Percentiles rank a stretch among this genome's conserved stretches.
Conservation (phyloP, 139 green algal genomes). For the Deuterostichococcus epilithicus region DNA sequence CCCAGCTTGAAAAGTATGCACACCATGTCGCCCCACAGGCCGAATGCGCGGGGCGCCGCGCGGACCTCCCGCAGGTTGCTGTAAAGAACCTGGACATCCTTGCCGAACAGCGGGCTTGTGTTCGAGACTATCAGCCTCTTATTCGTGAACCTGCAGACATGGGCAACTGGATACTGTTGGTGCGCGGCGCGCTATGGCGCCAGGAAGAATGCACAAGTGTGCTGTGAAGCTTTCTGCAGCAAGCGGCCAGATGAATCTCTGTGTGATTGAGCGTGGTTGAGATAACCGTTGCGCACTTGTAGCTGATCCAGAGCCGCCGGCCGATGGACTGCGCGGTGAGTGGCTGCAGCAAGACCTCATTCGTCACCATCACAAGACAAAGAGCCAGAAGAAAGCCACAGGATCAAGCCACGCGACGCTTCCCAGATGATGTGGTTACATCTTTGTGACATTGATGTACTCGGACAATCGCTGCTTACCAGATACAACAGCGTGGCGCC, state of each 20-base stretch:
- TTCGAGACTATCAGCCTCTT: constrained; percentile 55
- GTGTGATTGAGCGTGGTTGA: no score
- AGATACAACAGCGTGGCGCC: constrained; percentile 50
- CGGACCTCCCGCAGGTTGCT: constrained; percentile 55
- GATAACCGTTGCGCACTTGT: constrained; percentile 20
- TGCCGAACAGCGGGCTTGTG: constrained; percentile 26
- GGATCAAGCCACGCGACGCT: no score
- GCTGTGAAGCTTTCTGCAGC: no score
- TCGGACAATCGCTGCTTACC: background rate
- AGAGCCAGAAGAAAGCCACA: no score
- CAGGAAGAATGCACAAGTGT: no score
- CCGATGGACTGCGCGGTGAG: constrained; percentile 54
- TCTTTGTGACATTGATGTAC: background rate
- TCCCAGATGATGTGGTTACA: no score
- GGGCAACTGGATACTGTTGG: no score
- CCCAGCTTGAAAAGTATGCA: no score
- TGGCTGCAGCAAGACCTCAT: constrained; percentile 20
- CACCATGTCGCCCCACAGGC: constrained; percentile 54
- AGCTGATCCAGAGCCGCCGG: constrained; percentile 42
- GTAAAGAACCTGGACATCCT: constrained; percentile 39
- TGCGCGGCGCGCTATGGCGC: no score
- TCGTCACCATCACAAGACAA: background rate
- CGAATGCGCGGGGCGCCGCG: constrained; percentile 45
- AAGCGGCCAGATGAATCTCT: no score
- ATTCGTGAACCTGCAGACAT: constrained; percentile 51